These are phyloP conservation scores for Sporodiniella umbellata DNA, from an alignment of 371 early-diverging fungal species.

Conservation along the genomic window DNA sequence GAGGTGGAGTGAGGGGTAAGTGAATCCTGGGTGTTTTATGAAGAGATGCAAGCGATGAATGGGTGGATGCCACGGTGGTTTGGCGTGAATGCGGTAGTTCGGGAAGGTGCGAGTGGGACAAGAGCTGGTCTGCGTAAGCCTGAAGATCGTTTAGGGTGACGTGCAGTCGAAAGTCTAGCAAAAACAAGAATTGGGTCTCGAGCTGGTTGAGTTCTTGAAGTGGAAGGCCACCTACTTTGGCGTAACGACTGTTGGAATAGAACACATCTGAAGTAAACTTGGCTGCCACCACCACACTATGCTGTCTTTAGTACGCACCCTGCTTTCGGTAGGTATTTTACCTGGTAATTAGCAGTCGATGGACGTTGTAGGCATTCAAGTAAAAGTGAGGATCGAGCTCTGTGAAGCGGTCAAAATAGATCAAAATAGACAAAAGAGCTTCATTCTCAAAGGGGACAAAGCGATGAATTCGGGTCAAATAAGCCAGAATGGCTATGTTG, in stretches of 20 bases:
- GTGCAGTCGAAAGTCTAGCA: slow-evolving; percentile 73
- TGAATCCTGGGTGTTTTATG: slow-evolving; percentile 1
- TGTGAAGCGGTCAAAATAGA: slow-evolving; percentile 79
- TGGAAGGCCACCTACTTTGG: slow-evolving; percentile 80
- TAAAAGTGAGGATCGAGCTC: slow-evolving; percentile 37
- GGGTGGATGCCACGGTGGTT: slow-evolving; percentile 1
- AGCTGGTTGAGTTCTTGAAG: slow-evolving; percentile 78
- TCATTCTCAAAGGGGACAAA: slow-evolving; percentile 75
- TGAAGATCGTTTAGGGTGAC: slow-evolving; percentile 61
- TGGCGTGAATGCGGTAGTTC: too few relatives aligned
- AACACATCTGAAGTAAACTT: slow-evolving; percentile 82
- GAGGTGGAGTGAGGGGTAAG: slow-evolving; percentile 6
- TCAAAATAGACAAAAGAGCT: slow-evolving; percentile 66
- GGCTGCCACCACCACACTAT: slow-evolving; percentile 67
- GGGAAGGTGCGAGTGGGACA: slow-evolving; percentile 34
- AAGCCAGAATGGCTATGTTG: slow-evolving; percentile 59
- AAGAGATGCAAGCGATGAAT: slow-evolving; percentile 3
- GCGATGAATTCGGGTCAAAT: slow-evolving; percentile 65
- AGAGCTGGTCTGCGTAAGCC: slow-evolving; percentile 54
- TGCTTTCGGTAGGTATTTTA: too few relatives aligned
- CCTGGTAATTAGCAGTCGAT: slow-evolving; percentile 70
- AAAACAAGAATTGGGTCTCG: slow-evolving; percentile 79
- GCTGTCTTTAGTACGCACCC: background rate
- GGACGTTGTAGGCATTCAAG: slow-evolving; percentile 72
- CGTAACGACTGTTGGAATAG: slow-evolving; percentile 70